Conservation (phyloP, 2,329 filamentous ascomycete genomes). For the Sporothrix humicola region DNA sequence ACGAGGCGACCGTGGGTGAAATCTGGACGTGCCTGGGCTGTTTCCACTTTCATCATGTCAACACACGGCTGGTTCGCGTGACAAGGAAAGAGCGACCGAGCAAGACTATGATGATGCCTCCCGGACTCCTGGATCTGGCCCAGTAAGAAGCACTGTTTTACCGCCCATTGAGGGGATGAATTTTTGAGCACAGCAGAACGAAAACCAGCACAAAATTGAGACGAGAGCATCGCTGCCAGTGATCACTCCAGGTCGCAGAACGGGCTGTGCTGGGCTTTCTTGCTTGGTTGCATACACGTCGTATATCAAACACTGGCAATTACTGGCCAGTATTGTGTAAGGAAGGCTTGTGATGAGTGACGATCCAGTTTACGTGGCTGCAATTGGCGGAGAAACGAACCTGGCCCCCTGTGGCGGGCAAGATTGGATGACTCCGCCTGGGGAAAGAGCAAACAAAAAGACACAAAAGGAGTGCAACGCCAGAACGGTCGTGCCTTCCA, state of each 20-base stretch:
- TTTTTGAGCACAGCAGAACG: slow-evolving; percentile 6
- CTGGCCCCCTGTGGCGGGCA: background rate
- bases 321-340: background rate
- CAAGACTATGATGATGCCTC: background rate
- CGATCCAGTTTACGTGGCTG: slow-evolving; percentile 9
- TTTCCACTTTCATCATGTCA: background rate
- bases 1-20: background rate
- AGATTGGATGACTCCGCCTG: background rate
- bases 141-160: slow-evolving; percentile 11
- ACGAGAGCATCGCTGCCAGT: background rate
- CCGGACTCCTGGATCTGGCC: background rate
- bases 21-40: background rate
- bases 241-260: slow-evolving; percentile 1
- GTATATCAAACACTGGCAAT: background rate
- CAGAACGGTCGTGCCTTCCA: background rate
- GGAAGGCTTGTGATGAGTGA: slow-evolving; percentile 13
- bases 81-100: background rate
- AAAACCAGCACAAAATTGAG: background rate
- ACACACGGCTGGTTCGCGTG: background rate
- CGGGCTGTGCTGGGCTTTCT: background rate
- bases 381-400: slow-evolving; percentile 29
- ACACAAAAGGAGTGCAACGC: background rate
- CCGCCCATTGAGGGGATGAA: slow-evolving; percentile 8
- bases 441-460: background rate
- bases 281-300: background rate